Evolutionary conservation across 2,329 filamentous ascomycete genomes (phyloP).

Genomic region (Trichoderma breve): DNA sequence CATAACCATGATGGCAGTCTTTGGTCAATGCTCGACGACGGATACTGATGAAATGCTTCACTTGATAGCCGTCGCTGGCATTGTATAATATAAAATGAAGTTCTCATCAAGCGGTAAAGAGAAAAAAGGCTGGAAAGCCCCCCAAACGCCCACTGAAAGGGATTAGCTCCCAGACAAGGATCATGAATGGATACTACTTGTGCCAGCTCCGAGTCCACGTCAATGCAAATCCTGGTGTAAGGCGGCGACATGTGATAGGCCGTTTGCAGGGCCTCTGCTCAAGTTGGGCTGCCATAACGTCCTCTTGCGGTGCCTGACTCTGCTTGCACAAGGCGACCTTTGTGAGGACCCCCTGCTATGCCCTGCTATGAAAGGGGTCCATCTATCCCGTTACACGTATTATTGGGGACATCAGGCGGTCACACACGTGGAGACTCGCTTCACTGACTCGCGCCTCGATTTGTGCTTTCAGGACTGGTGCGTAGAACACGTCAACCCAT

Average conservation of each 20-base stretch:
- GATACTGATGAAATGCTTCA: neutral
- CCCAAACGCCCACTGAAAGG: neutral
- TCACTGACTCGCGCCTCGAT: conserved; percentile 16
- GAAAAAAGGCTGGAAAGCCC: conserved; percentile 9
- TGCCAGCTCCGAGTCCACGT: conserved; percentile 12
- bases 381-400: conserved; percentile 17
- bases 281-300: conserved; percentile 13
- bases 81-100: conserved; percentile 17
- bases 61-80: conserved; percentile 9
- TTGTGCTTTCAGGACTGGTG: conserved; percentile 12
- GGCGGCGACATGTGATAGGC: conserved; percentile 15
- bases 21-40: neutral
- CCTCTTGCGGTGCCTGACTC: conserved; percentile 15
- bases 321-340: conserved; percentile 12
- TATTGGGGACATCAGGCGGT: conserved; percentile 15
- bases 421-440: conserved; percentile 16
- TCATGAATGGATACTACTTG: conserved; percentile 9
- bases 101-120: conserved; percentile 18
- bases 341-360: neutral
- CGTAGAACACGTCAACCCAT: conserved; percentile 19
- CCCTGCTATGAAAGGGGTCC: conserved; percentile 17
- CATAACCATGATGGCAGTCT: conserved; percentile 14
- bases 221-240: conserved; percentile 16
- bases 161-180: conserved; percentile 7
- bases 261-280: conserved; percentile 5